Base-by-base conservation (phyloP, 805 yeast species). In the Nakazawaea ishiwadae region DNA sequence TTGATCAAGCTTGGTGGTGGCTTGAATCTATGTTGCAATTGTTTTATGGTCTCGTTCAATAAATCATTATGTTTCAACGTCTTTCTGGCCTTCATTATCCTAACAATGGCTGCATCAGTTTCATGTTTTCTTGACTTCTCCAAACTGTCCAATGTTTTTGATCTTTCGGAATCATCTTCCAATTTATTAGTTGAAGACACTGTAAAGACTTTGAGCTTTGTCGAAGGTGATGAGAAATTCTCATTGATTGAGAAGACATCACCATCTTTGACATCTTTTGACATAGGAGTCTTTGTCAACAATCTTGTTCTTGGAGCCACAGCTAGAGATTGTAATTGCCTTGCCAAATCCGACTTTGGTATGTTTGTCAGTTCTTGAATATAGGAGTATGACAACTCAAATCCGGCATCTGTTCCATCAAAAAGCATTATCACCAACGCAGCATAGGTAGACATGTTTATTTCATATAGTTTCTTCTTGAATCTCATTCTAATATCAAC, bases 101-200 rank as follows among this genome's bases (percentile, higher is more conserved):
- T 70, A 4, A 89, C 95, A 42, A 89, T 74, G 0, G 95, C 93
- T 1, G 96, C 96, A 55, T 86, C 93, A 2, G 84, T 66, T 52
- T 81, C 85, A 42, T 71, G 69, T 44, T 77, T 70, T 44, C 96
- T 69, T 4, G 87, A 78, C 49, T 75, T 81, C 30, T 72, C 71
- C 23, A 87, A 66, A 28, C 68, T 62, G n/a, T 70, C 70, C 56
- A 79, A 62, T 0, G 85, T 81, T 40, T 70, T 71, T 14, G 63
- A 62, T 9, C 73, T 60, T 49, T 80, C 85, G 12, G 65, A 62
- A 28, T 77, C 83, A 35, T 69, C 70, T 46, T 77, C 87, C 3
- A 62, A 55, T 39, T 68, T 71, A 7, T 63, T 57, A 1, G 63
- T 49, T 15, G 70, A 58, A 1, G 81, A 70, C 2, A 82, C 87